Conservation (phyloP, 257 asterid genomes). For the Primulina eburnea region DNA sequence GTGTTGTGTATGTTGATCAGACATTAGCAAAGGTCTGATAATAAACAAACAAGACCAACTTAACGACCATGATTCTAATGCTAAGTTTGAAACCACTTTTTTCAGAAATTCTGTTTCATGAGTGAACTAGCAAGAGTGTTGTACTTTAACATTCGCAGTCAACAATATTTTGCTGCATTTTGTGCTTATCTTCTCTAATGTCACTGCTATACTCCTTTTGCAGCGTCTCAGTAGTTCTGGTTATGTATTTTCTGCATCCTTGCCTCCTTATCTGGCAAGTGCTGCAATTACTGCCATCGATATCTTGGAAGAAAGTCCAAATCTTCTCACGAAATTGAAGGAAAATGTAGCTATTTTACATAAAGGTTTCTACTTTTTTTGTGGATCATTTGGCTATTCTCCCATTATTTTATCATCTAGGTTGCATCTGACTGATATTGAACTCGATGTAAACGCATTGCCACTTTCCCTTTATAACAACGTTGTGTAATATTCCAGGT, state of each 20-base stretch:
- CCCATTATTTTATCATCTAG: background rate
- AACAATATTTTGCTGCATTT: background rate
- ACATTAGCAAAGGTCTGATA: background rate
- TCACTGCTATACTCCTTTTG: conserved; percentile 27
- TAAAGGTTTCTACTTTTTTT: conserved; percentile 43
- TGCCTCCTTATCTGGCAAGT: conserved; percentile 95
- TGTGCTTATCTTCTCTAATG: conserved; percentile 24
- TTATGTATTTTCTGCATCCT: conserved; percentile 89
- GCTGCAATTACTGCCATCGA: conserved; percentile 88
- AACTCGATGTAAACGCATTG: background rate
- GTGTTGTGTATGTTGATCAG: background rate
- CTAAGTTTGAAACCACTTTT: background rate
- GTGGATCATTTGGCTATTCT: background rate
- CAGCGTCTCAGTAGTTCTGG: conserved; percentile 96
- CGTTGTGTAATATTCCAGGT: conserved; percentile 41
- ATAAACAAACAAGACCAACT: background rate
- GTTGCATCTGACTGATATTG: conserved; percentile 6
- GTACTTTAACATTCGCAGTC: background rate
- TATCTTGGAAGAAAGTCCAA: conserved; percentile 70
- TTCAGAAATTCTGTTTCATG: background rate
- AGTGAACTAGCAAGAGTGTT: too few species aligned
- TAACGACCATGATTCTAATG: background rate
- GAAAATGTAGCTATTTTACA: conserved; percentile 46
- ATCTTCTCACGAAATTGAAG: conserved; percentile 57
- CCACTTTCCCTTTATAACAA: conserved; percentile 1